Evolutionary conservation across 2,329 filamentous ascomycete species (phyloP).

Genomic region (Coleophoma crateriformis): DNA sequence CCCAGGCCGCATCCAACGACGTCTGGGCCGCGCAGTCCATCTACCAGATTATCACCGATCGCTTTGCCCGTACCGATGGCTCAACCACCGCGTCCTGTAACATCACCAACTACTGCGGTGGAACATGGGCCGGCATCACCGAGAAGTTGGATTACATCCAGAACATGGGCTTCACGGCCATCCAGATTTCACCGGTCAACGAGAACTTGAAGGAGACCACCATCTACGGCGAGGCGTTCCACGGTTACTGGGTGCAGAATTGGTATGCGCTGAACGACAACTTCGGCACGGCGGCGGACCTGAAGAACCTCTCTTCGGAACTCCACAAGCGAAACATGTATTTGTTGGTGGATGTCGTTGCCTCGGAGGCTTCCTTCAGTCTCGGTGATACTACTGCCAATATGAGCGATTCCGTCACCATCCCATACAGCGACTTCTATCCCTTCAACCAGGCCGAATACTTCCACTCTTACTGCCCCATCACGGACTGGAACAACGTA

Average conservation of each 20-base stretch:
- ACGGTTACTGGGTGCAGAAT: slow-evolving; percentile 42
- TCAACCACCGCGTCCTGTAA: slow-evolving; percentile 1
- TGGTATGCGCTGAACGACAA: slow-evolving; percentile 38
- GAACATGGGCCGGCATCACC: slow-evolving; percentile 41
- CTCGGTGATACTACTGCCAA: slow-evolving; percentile 42
- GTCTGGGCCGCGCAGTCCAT: slow-evolving; percentile 22
- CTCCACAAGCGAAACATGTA: slow-evolving; percentile 40
- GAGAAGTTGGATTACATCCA: slow-evolving; percentile 42
- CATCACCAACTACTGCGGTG: slow-evolving; percentile 34
- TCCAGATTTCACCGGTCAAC: slow-evolving; percentile 30
- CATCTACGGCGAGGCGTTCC: slow-evolving; percentile 31
- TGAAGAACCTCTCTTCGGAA: slow-evolving; percentile 35
- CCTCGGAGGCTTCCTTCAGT: slow-evolving; percentile 40
- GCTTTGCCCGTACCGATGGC: slow-evolving; percentile 32
- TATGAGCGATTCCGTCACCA: slow-evolving; percentile 44
- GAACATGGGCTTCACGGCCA: slow-evolving; percentile 40
- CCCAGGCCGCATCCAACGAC: background rate
- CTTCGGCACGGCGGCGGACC: slow-evolving; percentile 37
- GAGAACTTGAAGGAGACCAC: slow-evolving; percentile 26
- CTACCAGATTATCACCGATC: slow-evolving; percentile 36
- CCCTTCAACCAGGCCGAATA: slow-evolving; percentile 21
- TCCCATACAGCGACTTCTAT: slow-evolving; percentile 25
- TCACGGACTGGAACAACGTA: slow-evolving; percentile 24
- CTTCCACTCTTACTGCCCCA: slow-evolving; percentile 3
- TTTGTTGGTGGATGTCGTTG: slow-evolving; percentile 41